Conservation (phyloP, 345 rosid species). For the Erucastrum elatum region DNA sequence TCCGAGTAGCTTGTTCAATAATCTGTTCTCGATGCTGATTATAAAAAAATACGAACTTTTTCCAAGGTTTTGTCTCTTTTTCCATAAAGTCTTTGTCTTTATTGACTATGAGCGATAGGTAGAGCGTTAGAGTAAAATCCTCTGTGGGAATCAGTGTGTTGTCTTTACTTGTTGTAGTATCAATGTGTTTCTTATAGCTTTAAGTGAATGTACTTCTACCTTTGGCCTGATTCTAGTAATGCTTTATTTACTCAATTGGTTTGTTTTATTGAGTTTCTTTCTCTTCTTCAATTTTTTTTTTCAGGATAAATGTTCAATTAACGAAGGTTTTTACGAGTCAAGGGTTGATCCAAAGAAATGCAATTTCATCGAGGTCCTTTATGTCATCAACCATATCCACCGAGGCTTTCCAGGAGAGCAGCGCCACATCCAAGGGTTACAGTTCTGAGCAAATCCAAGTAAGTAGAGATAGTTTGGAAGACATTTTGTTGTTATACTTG, state of each 20-base stretch:
- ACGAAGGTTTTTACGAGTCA: slow-evolving; percentile 33
- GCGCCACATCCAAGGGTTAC: slow-evolving; percentile 56
- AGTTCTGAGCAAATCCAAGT: slow-evolving; percentile 95
- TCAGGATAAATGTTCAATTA: slow-evolving; percentile 53
- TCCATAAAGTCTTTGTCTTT: not conserved
- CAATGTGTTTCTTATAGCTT: not conserved
- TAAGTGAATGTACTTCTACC: not conserved
- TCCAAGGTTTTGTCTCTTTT: too few species aligned
- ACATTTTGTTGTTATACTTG: not conserved
- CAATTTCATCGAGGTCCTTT: slow-evolving; percentile 53
- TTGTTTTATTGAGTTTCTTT: not conserved
- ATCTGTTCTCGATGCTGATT: not conserved
- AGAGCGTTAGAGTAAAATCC: not conserved
- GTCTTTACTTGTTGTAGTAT: not conserved
- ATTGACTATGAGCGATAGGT: not conserved
- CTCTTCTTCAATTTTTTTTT: not conserved
- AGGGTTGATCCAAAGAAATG: slow-evolving; percentile 43
- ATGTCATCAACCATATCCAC: slow-evolving; percentile 61
- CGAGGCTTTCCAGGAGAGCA: slow-evolving; percentile 59
- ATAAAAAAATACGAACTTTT: not conserved
- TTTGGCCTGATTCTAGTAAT: not conserved
- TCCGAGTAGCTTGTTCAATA: not conserved
- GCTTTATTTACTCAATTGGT: not conserved
- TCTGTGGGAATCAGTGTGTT: not conserved
- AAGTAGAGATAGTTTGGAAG: not conserved